Percentiles rank a stretch among this genome's conserved stretches.
phyloP scores from a whole-genome alignment of 805 yeast species.

The Schwanniomyces pseudopolymorphus region DNA sequence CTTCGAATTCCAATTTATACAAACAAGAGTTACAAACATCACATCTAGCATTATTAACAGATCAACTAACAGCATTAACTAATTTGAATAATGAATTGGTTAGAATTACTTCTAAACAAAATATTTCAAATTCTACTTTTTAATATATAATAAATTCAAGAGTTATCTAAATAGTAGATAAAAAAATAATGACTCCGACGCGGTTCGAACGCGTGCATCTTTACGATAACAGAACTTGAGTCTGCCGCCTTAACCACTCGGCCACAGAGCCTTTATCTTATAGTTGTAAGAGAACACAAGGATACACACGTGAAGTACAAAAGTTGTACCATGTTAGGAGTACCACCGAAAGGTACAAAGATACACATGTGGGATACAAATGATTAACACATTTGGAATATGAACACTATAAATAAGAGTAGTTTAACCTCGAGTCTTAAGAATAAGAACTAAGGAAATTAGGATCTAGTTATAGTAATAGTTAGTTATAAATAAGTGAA shows the following conservation, averaged over 20 bases:
- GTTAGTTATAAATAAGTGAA: too few relatives aligned
- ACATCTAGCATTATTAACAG: slow-evolving; percentile 29
- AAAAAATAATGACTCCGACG: slow-evolving; percentile 12
- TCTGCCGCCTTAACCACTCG: slow-evolving; percentile 15
- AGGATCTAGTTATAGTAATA: too few relatives aligned
- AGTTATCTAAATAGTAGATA: not conserved
- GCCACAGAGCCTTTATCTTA: slow-evolving; percentile 10
- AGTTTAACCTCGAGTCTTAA: too few relatives aligned
- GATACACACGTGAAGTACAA: too few relatives aligned
- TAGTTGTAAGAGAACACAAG: too few relatives aligned
- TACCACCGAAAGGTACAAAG: too few relatives aligned
- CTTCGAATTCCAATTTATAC: not conserved
- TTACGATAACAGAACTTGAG: slow-evolving; percentile 14
- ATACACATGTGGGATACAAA: too few relatives aligned
- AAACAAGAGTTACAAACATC: slow-evolving; percentile 19
- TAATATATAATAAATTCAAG: too few relatives aligned
- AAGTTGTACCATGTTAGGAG: too few relatives aligned
- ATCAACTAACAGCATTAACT: slow-evolving; percentile 26
- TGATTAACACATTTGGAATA: too few relatives aligned
- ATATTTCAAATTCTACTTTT: not conserved
- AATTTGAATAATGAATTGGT: slow-evolving; percentile 15
- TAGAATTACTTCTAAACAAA: slow-evolving; percentile 8
- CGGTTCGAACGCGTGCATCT: slow-evolving; percentile 15
- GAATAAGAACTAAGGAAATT: too few relatives aligned
- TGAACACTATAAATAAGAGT: too few relatives aligned